phyloP scores from a whole-genome alignment of 1,139 yeast species.

The Sugiyamaella pinicola region DNA sequence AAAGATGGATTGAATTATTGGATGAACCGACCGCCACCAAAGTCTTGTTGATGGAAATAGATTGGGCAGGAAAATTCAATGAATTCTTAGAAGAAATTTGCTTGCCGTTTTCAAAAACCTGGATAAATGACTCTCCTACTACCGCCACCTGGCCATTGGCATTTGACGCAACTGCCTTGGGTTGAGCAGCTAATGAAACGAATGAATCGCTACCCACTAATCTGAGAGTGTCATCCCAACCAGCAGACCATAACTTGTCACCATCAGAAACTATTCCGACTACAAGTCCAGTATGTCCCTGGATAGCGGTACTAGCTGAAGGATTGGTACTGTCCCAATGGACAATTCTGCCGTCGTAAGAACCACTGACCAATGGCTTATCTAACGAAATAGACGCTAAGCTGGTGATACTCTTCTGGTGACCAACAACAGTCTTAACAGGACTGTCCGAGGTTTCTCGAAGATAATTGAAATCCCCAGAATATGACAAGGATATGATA shows the following conservation, averaged over 20 bases:
- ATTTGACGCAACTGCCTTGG: constrained; percentile 53
- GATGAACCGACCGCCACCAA: constrained; percentile 39
- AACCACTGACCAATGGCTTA: constrained; percentile 56
- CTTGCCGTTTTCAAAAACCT: constrained; percentile 40
- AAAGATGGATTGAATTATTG: constrained; percentile 29
- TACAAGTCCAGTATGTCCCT: constrained; percentile 34
- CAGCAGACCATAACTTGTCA: constrained; percentile 54
- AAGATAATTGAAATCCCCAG: constrained; percentile 72
- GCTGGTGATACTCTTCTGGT: constrained; percentile 77
- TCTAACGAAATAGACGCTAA: constrained; percentile 41
- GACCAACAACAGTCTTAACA: constrained; percentile 61
- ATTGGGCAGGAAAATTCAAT: constrained; percentile 27
- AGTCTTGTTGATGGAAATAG: constrained; percentile 36
- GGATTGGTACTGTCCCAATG: constrained; percentile 50
- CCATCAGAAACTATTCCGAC: constrained; percentile 43
- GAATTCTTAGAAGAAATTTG: constrained; percentile 27
- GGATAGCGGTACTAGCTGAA: constrained; percentile 16
- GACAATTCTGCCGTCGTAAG: constrained; percentile 76
- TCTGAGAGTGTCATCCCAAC: constrained; percentile 88
- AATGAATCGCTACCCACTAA: constrained; percentile 44
- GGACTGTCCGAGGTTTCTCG: constrained; percentile 44
- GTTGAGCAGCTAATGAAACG: constrained; percentile 52
- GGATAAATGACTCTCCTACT: constrained; percentile 53
- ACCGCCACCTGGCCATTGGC: constrained; percentile 43
- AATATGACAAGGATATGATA: constrained; percentile 66